Evolutionary conservation across 257 asterid species (phyloP).

Genomic region (Salvia hispanica): DNA sequence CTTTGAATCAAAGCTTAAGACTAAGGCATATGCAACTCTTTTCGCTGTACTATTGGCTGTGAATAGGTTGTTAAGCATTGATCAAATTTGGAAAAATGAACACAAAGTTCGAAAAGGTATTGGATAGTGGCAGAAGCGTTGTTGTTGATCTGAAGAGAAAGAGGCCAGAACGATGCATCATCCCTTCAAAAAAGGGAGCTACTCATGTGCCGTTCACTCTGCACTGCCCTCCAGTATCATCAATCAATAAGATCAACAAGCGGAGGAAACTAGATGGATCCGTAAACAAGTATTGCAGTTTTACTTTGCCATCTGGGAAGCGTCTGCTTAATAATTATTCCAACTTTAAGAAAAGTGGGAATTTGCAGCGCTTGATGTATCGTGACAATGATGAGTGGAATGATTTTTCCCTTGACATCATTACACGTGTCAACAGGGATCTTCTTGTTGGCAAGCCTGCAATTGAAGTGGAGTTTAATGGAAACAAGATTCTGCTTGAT

Average conservation of each 20-base stretch:
- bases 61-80: slow-evolving; percentile 55
- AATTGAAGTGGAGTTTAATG: slow-evolving; percentile 58
- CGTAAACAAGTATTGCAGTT: slow-evolving; percentile 27
- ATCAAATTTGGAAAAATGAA: slow-evolving; percentile 58
- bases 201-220: slow-evolving; percentile 45
- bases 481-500: slow-evolving; percentile 53
- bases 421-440: slow-evolving; percentile 55
- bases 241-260: slow-evolving; percentile 43
- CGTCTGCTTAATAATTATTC: slow-evolving; percentile 48
- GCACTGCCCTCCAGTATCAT: slow-evolving; percentile 38
- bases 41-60: slow-evolving; percentile 42
- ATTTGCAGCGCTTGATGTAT: slow-evolving; percentile 69
- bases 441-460: slow-evolving; percentile 56
- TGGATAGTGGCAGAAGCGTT: slow-evolving; percentile 59
- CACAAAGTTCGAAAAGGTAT: slow-evolving; percentile 70
- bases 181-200: slow-evolving; percentile 40
- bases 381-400: slow-evolving; percentile 69
- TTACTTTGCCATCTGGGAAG: slow-evolving; percentile 39
- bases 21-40: slow-evolving; percentile 36
- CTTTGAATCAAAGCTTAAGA: slow-evolving; percentile 45
- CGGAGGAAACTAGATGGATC: slow-evolving; percentile 57
- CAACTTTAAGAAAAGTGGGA: slow-evolving; percentile 65
- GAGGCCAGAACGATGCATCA: slow-evolving; percentile 39
- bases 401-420: slow-evolving; percentile 65
- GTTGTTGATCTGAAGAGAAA: slow-evolving; percentile 71